Conservation (phyloP, 352 stramenopile genomes). For the Pythium periplocum region DNA sequence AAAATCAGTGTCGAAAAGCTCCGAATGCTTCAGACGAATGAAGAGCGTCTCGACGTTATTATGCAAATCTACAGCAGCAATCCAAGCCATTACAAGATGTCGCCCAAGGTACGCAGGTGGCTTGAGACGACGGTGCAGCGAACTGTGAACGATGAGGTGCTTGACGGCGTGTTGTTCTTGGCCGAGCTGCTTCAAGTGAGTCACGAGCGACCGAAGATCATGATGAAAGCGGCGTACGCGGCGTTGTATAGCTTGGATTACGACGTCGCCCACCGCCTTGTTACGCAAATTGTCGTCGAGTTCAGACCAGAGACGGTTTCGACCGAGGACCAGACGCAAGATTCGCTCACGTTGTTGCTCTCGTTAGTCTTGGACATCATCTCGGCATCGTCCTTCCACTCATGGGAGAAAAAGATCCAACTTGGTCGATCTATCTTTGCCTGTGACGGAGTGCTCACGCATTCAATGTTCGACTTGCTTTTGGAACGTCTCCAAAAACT, state of each 20-base stretch:
- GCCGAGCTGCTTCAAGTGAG: conserved; percentile 43
- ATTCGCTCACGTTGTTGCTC: conserved; percentile 34
- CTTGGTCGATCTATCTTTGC: conserved; percentile 20
- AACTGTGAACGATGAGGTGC: conserved; percentile 14
- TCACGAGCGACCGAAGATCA: conserved; percentile 32
- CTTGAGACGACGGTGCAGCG: conserved; percentile 17
- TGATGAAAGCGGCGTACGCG: conserved; percentile 62
- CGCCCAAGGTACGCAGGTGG: conserved; percentile 36
- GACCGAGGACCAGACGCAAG: background rate
- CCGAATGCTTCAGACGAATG: conserved; percentile 13
- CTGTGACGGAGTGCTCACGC: conserved; percentile 27
- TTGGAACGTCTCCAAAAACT: conserved; percentile 43
- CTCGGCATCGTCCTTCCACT: conserved; percentile 52
- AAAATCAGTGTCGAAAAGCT: conserved; percentile 32
- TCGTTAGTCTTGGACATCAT: conserved; percentile 66
- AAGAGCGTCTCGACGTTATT: conserved; percentile 33
- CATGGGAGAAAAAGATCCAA: conserved; percentile 50
- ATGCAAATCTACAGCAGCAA: conserved; percentile 54
- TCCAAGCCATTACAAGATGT: conserved; percentile 60
- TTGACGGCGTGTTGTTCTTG: conserved; percentile 47
- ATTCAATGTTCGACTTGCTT: conserved; percentile 46
- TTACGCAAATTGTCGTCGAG: conserved; percentile 18
- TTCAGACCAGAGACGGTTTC: background rate
- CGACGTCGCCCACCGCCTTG: conserved; percentile 47
- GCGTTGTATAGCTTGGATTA: conserved; percentile 66